These are phyloP conservation scores for Volvariella volvacea DNA, from an alignment of 1,284 basidiomycete species.

Conservation along the genomic window DNA sequence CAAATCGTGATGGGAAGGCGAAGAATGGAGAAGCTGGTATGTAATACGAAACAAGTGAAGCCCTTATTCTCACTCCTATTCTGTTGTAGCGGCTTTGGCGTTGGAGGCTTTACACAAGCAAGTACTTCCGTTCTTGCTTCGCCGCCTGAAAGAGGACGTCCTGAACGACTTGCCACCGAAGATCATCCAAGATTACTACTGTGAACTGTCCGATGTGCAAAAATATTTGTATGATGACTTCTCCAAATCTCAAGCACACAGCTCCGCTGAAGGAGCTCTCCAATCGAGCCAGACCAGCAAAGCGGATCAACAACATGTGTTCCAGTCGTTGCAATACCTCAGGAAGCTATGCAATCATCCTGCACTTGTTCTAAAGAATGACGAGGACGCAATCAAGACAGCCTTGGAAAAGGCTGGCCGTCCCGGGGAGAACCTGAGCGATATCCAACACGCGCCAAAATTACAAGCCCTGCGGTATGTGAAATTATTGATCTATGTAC, in stretches of 20 bases:
- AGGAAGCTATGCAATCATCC: conserved; percentile 99
- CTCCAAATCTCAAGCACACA: conserved; percentile 70
- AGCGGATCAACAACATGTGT: conserved; percentile 75
- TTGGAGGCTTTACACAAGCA: conserved; percentile 98
- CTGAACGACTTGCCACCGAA: conserved; percentile 95
- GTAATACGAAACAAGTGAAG: conserved; percentile 18
- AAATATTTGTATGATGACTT: conserved; percentile 93
- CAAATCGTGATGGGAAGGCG: conserved; percentile 92
- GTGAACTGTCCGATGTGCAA: conserved; percentile 93
- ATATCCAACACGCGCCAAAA: conserved; percentile 93
- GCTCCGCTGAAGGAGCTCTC: conserved; percentile 61
- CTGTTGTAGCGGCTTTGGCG: conserved; percentile 71
- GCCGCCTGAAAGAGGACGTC: conserved; percentile 97
- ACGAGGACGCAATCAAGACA: conserved; percentile 51
- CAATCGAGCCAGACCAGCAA: conserved; percentile 34
- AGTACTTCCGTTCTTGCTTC: conserved; percentile 95
- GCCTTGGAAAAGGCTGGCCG: conserved; percentile 55
- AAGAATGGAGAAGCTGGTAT: conserved; percentile 91
- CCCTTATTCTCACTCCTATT: too few species aligned
- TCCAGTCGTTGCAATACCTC: conserved; percentile 95
- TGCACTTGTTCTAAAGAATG: conserved; percentile 76
- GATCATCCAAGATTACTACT: conserved; percentile 99
- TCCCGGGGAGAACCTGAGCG: conserved; percentile 47
- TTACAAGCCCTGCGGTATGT: conserved; percentile 82
- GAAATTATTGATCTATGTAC: not conserved